These are phyloP conservation scores for Ilyonectria destructans DNA, from an alignment of 2,329 filamentous ascomycete genomes.

Conservation along the genomic window DNA sequence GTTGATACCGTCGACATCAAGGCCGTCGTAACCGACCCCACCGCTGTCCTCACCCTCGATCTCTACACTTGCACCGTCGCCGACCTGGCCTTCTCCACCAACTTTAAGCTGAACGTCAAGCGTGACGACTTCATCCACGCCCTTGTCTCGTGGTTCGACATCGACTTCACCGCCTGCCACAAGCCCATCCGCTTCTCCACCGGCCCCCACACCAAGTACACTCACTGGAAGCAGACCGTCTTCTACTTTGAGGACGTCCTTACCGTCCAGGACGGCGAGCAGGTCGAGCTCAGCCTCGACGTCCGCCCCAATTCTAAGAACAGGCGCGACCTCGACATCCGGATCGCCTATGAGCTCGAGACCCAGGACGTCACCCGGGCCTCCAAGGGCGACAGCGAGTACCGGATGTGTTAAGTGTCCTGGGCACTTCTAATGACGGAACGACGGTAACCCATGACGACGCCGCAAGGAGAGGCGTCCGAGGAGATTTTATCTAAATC, in stretches of 20 bases:
- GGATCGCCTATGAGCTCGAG: constrained; percentile 85
- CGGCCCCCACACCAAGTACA: constrained; percentile 98
- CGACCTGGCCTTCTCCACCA: constrained; percentile 87
- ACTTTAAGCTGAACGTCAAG: constrained; percentile 83
- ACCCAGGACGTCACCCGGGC: constrained; percentile 81
- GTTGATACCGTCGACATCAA: constrained; percentile 99
- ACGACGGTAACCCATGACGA: constrained; percentile 31
- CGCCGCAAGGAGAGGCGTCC: constrained; percentile 12
- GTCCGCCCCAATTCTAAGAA: constrained; percentile 96
- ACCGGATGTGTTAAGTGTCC: constrained; percentile 79
- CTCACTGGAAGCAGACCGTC: constrained; percentile 99
- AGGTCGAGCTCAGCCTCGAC: constrained; percentile 79
- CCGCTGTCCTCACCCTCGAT: constrained; percentile 88
- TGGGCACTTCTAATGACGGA: constrained; percentile 46
- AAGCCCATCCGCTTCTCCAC: constrained; percentile 98
- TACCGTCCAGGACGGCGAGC: constrained; percentile 91
- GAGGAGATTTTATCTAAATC: constrained; percentile 38
- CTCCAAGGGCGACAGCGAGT: constrained; percentile 80
- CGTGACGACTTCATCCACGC: constrained; percentile 97
- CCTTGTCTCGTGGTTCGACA: constrained; percentile 98
- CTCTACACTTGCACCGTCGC: constrained; percentile 89
- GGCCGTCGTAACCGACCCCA: constrained; percentile 94
- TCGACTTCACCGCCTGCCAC: constrained; percentile 98
- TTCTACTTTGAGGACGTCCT: constrained; percentile 97
- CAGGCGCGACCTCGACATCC: constrained; percentile 94